Conservation (phyloP, 2,329 filamentous ascomycete species). For the Diaporthe australafricana region DNA sequence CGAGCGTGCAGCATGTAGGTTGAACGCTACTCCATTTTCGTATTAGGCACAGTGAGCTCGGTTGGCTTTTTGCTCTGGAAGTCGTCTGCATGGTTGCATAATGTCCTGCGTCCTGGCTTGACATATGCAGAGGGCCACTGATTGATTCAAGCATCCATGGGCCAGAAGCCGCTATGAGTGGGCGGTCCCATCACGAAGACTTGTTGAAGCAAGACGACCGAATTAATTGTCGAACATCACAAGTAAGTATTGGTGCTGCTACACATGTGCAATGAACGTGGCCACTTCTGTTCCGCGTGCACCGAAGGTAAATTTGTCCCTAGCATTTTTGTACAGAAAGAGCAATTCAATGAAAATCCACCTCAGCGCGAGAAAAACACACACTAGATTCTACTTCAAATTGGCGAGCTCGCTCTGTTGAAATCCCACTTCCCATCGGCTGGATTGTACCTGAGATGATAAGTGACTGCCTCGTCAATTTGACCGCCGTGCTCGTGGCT, state of each 20-base stretch:
- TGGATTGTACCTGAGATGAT: slow-evolving; percentile 6
- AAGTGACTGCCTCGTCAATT: slow-evolving; percentile 4
- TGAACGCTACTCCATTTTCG: neutral
- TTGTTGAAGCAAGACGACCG: too few relatives aligned
- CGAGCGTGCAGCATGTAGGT: neutral
- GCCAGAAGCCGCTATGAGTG: too few relatives aligned
- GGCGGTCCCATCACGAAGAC: too few relatives aligned
- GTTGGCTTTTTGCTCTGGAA: neutral
- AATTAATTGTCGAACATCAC: too few relatives aligned
- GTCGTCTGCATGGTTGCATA: neutral
- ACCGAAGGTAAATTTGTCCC: too few relatives aligned
- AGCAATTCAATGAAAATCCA: neutral
- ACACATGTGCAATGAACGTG: too few relatives aligned
- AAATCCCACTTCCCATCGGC: neutral
- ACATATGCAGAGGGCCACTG: neutral
- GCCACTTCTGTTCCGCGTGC: too few relatives aligned
- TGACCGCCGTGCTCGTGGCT: slow-evolving; percentile 38
- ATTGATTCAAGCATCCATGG: too few relatives aligned
- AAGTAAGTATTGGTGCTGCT: too few relatives aligned
- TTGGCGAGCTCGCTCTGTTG: neutral
- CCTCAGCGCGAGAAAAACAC: too few relatives aligned
- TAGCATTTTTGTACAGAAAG: too few relatives aligned
- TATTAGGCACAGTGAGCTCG: neutral
- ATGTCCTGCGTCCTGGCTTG: neutral
- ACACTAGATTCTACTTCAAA: neutral